A percentile compares a stretch with the other conserved stretches of the same genome.
Conservation (phyloP, 495 filamentous ascomycete genomes). For the Elaphomyces granulatus region DNA sequence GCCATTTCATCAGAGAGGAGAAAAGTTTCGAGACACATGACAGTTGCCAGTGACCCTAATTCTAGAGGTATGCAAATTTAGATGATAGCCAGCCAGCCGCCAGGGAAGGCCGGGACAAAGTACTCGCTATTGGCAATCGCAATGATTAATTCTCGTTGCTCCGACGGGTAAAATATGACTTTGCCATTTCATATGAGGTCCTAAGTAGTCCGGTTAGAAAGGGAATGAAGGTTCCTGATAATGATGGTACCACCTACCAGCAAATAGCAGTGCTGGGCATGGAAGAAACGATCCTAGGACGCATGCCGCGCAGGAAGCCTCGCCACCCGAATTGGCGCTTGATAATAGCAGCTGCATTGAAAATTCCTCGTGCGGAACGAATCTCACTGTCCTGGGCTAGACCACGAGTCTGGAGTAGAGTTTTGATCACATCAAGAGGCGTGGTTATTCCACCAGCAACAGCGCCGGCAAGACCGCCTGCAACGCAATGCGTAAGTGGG, state of each 20-base stretch:
- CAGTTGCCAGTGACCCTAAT: too few relatives aligned
- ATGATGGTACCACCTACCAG: constrained; percentile 66
- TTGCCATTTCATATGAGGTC: constrained; percentile 69
- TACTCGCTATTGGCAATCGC: too few relatives aligned
- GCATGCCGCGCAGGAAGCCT: constrained; percentile 86
- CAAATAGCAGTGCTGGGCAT: constrained; percentile 99
- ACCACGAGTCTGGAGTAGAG: constrained; percentile 84
- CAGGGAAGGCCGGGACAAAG: too few relatives aligned
- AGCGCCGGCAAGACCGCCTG: constrained; percentile 84
- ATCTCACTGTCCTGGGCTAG: constrained; percentile 68
- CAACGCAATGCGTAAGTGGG: constrained; percentile 79
- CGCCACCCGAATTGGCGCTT: constrained; percentile 66
- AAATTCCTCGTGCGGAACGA: constrained; percentile 67
- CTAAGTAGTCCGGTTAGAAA: constrained; percentile 18
- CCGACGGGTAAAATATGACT: constrained; percentile 51
- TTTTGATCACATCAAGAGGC: constrained; percentile 95
- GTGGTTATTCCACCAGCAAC: constrained; percentile 89
- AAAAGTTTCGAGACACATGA: too few relatives aligned
- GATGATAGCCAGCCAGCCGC: too few relatives aligned
- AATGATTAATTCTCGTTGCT: constrained; percentile 10
- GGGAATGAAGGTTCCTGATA: too few relatives aligned
- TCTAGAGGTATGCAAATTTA: background rate
- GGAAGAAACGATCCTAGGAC: constrained; percentile 83
- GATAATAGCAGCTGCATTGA: constrained; percentile 69
- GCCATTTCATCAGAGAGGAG: too few relatives aligned